Evolutionary conservation across 140 eudicot species (phyloP).

Genomic region (Senecio squalidus): DNA sequence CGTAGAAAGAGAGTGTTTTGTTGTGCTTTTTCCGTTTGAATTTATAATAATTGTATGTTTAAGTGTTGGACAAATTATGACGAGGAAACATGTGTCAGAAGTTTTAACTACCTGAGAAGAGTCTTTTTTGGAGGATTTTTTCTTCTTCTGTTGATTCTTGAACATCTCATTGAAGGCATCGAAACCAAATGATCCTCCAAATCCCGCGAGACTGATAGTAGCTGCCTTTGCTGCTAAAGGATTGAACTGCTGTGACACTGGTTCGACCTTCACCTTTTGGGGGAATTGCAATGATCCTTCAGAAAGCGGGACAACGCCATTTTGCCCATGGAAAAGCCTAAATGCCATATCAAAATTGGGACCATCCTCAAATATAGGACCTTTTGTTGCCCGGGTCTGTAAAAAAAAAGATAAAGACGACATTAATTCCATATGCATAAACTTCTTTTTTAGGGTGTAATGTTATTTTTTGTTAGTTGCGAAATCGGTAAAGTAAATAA

Average conservation of each 20-base stretch:
- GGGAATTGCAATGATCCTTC: conserved; percentile 38
- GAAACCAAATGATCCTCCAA: conserved; percentile 80
- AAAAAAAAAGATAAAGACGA: not conserved
- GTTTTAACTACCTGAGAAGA: conserved; percentile 59
- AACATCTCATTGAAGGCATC: conserved; percentile 74
- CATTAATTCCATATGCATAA: not conserved
- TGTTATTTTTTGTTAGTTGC: not conserved
- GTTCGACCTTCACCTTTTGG: conserved; percentile 42
- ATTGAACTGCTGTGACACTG: conserved; percentile 61
- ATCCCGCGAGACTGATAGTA: conserved; percentile 75
- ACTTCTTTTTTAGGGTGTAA: not conserved
- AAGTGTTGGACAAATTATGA: no score
- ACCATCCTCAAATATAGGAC: conserved; percentile 95
- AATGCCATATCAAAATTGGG: conserved; percentile 94
- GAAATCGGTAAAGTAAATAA: conserved; percentile 4
- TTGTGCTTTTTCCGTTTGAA: no score
- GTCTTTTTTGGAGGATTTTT: conserved; percentile 45
- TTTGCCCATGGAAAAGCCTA: conserved; percentile 81
- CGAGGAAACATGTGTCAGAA: not conserved
- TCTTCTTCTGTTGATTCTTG: conserved; percentile 56
- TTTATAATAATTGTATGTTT: no score
- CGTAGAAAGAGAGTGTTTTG: no score
- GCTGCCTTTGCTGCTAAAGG: conserved; percentile 99
- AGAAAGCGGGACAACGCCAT: conserved; percentile 93
- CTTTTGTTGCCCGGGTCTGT: conserved; percentile 71